phyloP scores from a whole-genome alignment of 164 flowering plant genomes.

The Chimonanthus praecox region DNA sequence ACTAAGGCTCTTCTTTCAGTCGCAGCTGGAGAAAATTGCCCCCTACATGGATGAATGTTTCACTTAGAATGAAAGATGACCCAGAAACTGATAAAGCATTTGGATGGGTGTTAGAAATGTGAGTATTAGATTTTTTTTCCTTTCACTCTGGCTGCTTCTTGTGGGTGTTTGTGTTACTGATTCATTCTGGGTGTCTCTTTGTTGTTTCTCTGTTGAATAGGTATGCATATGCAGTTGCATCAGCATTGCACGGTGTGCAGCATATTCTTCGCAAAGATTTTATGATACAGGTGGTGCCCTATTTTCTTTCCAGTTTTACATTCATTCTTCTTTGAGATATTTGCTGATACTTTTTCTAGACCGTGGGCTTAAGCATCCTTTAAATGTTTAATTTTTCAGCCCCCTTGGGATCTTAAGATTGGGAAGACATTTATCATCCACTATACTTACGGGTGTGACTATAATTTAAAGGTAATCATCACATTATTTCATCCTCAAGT shows the following conservation, averaged over 20 bases:
- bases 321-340: background rate
- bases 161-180: background rate
- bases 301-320: background rate
- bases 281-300: constrained; percentile 78
- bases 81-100: constrained; percentile 81
- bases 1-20: constrained; percentile 26
- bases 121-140: background rate
- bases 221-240: constrained; percentile 80
- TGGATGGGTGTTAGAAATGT: constrained; percentile 99
- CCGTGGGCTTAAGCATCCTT: background rate
- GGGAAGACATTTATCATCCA: constrained; percentile 71
- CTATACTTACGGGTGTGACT: constrained; percentile 92
- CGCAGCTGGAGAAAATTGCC: constrained; percentile 69
- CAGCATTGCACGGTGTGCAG: constrained; percentile 84
- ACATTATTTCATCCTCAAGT: background rate
- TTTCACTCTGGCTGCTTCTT: constrained; percentile 2
- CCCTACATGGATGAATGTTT: constrained; percentile 96
- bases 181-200: constrained; percentile 1
- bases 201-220: constrained; percentile 15
- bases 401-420: constrained; percentile 77
- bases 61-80: constrained; percentile 83
- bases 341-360: background rate
- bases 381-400: constrained; percentile 48
- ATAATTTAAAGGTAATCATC: constrained; percentile 58
- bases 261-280: constrained; percentile 91